Base-by-base conservation (phyloP, 805 yeast species). In the Metschnikowia continentalis region DNA sequence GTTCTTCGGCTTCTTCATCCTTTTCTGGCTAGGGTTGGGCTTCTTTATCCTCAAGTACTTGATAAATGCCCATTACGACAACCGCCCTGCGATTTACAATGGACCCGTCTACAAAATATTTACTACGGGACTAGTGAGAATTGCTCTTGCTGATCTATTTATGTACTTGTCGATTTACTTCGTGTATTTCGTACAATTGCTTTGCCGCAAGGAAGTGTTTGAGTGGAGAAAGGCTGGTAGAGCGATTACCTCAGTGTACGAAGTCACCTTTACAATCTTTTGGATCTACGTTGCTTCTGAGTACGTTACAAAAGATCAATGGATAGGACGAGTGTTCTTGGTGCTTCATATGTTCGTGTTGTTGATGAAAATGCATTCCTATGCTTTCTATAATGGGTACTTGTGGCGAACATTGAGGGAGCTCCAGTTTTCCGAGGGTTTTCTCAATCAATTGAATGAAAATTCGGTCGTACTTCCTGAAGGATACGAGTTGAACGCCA, bases 281-380 rank as follows among this genome's bases (percentile, higher is more conserved):
- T 87, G 81, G 71, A 62, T 84, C 40, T 67, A 72, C 55, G 74
- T 81, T 61, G 81, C 94, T 3, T 81, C 84, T 41, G 62, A 63
- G 30, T 43, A 51, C 5, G 63, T 64, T 44, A 66, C 72, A 64
- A 71, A 76, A 38, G 87, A 79, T 60, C 90, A 95, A 11, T 94
- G 99, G 99, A 87, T 91, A 46, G 96, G 90, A 1, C 83, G 84
- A 62, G 91, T 91, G 40, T 94, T 89, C 61, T 69, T 94, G 54
- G 79, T 89, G 53, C 72, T 94, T 47, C 99, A 94, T 64, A 81
- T 90, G 10, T 73, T 90, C 45, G 98, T 94, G 1, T 73, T 90
- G 56, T 65, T 95, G 59, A 94, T 94, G 99, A 94, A 94, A 65
- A 86, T 86, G 82, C 98, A 94, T 66, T 90, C 98, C 1, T 94